Evolutionary conservation across 1,284 basidiomycete species (phyloP).

Genomic region (Macrocystidia cucumis): DNA sequence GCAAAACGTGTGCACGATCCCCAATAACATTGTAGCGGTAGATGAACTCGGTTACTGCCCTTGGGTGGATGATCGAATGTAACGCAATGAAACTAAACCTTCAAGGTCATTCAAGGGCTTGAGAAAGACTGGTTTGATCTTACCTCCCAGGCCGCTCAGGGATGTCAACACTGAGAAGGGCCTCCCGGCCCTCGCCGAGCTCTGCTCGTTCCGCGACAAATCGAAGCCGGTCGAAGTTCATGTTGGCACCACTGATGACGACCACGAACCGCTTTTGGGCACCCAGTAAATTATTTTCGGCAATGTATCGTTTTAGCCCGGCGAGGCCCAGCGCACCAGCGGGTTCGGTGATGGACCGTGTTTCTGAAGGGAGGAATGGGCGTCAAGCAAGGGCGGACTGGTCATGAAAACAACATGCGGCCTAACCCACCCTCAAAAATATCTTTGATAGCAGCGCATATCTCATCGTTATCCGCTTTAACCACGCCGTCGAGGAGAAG

Average conservation of each 20-base stretch:
- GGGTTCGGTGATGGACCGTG: constrained; percentile 91
- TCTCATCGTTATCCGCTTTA: constrained; percentile 89
- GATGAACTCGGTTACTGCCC: constrained; percentile 94
- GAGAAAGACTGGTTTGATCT: constrained; percentile 17
- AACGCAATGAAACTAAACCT: constrained; percentile 77
- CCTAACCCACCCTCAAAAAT: constrained; percentile 82
- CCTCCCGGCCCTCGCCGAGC: constrained; percentile 93
- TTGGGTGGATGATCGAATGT: constrained; percentile 83
- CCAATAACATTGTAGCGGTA: constrained; percentile 76
- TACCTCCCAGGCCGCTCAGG: constrained; percentile 89
- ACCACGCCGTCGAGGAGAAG: constrained; percentile 83
- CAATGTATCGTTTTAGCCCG: constrained; percentile 86
- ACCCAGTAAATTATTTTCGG: constrained; percentile 74
- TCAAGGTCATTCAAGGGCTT: too few relatives aligned
- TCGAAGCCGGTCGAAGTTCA: constrained; percentile 95
- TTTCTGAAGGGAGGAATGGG: constrained; percentile 52
- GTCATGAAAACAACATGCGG: background rate
- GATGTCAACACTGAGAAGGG: constrained; percentile 87
- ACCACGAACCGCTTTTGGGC: constrained; percentile 86
- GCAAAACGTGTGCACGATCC: constrained; percentile 75
- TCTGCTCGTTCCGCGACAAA: constrained; percentile 98
- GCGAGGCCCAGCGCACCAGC: constrained; percentile 94
- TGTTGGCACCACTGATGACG: constrained; percentile 94
- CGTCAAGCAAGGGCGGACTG: constrained; percentile 1
- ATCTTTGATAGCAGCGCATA: constrained; percentile 98